phyloP scores from a whole-genome alignment of 495 filamentous ascomycete species.

The Cercophora newfieldiana region DNA sequence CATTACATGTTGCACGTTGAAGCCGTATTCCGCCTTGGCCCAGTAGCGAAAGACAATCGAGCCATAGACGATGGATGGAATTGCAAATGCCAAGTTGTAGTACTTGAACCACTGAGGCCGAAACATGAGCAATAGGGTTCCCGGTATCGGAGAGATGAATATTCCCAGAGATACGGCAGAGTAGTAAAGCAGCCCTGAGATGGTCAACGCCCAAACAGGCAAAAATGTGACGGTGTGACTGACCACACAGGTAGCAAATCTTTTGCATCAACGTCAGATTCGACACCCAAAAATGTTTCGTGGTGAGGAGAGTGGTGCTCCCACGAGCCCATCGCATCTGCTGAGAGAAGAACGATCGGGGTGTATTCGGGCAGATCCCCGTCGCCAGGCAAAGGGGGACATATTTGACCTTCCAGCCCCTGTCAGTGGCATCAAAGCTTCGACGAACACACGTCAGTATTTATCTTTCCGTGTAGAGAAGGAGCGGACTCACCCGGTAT shows the following conservation, averaged over 20 bases:
- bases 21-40: constrained; percentile 35
- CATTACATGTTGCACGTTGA: constrained; percentile 41
- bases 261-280: constrained; percentile 36
- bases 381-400: constrained; percentile 35
- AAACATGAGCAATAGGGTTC: constrained; percentile 31
- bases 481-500: constrained; percentile 29
- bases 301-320: constrained; percentile 34
- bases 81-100: constrained; percentile 38
- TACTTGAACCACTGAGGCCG: constrained; percentile 38
- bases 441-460: neutral
- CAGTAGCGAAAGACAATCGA: constrained; percentile 32
- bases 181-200: constrained; percentile 35
- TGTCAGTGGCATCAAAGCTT: constrained; percentile 35
- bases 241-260: constrained; percentile 35
- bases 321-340: constrained; percentile 40
- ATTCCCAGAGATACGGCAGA: constrained; percentile 36
- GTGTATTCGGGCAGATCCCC: constrained; percentile 38
- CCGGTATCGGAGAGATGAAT: constrained; percentile 38
- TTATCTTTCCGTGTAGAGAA: neutral
- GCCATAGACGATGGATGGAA: constrained; percentile 36
- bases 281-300: constrained; percentile 34
- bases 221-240: neutral
- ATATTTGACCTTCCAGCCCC: constrained; percentile 40
- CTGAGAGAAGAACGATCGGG: constrained; percentile 37
- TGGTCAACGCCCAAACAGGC: neutral